These are phyloP conservation scores for Rhodotorula graminis DNA, from an alignment of 768 basidiomycete genomes.

Conservation along the genomic window DNA sequence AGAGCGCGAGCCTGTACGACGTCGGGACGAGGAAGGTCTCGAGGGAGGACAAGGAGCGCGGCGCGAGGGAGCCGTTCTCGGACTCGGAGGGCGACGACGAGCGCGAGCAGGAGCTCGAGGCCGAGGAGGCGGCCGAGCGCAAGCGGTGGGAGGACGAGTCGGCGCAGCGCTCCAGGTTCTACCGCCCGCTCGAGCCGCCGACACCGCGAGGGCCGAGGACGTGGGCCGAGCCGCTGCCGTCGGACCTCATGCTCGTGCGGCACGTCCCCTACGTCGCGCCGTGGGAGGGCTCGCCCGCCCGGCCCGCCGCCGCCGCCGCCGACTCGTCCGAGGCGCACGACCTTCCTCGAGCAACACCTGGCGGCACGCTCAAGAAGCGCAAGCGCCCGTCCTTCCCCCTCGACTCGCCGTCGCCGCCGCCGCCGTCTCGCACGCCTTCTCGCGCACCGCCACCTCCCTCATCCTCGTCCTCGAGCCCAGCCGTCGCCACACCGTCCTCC, in stretches of 20 bases:
- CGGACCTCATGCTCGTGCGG: neutral
- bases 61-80: constrained; percentile 17
- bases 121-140: neutral
- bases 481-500: neutral
- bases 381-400: neutral
- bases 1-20: constrained; percentile 23
- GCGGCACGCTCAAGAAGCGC: constrained; percentile 2
- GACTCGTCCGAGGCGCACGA: too few relatives aligned
- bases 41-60: neutral
- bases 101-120: neutral
- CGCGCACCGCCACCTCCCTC: neutral
- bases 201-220: neutral
- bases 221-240: neutral
- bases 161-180: neutral
- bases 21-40: constrained; percentile 8
- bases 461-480: too few relatives aligned
- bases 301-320: neutral
- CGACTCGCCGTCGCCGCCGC: neutral
- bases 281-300: neutral
- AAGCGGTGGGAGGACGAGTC: neutral
- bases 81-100: constrained; percentile 23
- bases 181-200: neutral
- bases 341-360: neutral
- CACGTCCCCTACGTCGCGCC: neutral
- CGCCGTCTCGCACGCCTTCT: neutral